Conservation (phyloP, 129 eudicot genomes). For the Centrapalus pauciflorus region DNA sequence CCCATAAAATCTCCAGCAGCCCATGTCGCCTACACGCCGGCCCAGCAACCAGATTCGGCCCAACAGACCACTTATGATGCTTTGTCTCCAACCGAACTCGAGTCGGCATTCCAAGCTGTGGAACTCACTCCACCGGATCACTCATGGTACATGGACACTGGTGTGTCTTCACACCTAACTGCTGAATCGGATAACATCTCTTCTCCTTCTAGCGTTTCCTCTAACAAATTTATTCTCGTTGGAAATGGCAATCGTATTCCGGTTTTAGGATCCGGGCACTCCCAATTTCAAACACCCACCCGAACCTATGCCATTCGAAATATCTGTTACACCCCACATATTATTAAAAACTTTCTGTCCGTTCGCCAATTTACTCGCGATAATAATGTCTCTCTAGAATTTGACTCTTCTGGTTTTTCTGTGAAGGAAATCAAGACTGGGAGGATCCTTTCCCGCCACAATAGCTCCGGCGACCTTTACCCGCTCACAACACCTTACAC, state of each 20-base stretch:
- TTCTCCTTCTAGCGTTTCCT: not conserved
- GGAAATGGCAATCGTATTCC: not conserved
- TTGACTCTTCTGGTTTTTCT: not conserved
- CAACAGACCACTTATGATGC: no score
- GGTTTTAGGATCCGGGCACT: not conserved
- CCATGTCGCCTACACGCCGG: no score
- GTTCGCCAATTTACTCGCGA: not conserved
- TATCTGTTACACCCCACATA: not conserved
- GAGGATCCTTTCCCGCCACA: no score
- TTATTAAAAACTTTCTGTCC: not conserved
- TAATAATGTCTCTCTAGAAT: not conserved
- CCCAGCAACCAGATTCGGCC: no score
- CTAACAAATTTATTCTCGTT: not conserved
- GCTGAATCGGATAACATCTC: not conserved
- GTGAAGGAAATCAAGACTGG: no score
- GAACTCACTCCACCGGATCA: no score
- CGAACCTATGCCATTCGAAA: not conserved
- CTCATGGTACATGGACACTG: not conserved
- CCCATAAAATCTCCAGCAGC: no score
- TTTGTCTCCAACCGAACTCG: no score
- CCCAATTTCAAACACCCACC: not conserved
- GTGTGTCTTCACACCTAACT: not conserved
- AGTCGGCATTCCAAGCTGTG: no score
- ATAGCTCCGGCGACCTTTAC: no score
- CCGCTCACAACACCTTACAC: no score